Percentiles rank a stretch among this genome's conserved stretches.
Conservation (phyloP, 2,329 filamentous ascomycete species). For the Penicillium decumbens region DNA sequence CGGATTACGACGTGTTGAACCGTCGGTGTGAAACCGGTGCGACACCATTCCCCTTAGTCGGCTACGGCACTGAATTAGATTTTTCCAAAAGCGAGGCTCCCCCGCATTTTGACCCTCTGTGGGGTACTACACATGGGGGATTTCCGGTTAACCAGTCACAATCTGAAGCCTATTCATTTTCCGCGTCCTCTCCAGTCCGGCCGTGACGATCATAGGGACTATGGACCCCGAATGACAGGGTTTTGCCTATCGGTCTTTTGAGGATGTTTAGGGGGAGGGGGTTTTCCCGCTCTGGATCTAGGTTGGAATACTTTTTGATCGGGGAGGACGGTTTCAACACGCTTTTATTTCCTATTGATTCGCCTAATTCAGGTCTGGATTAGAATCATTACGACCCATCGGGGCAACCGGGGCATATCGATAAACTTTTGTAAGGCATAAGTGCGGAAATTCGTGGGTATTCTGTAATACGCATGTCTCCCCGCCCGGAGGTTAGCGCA, state of each 20-base stretch:
- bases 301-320: not conserved
- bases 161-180: not conserved
- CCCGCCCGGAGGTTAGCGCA: not conserved
- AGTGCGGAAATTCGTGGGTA: not conserved
- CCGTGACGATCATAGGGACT: not conserved
- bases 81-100: not conserved
- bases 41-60: not conserved
- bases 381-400: not conserved
- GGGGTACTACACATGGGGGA: slow-evolving; percentile 5
- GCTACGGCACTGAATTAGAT: not conserved
- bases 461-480: not conserved
- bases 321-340: not conserved
- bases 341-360: not conserved
- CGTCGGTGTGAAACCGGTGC: not conserved
- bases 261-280: not conserved
- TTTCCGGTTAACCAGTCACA: slow-evolving; percentile 9
- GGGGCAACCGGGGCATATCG: not conserved
- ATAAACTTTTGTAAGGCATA: not conserved
- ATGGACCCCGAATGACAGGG: not conserved
- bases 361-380: not conserved
- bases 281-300: not conserved
- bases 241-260: not conserved
- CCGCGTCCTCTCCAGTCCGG: not conserved
- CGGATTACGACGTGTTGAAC: not conserved
- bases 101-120: slow-evolving; percentile 1